Evolutionary conservation across 2,329 filamentous ascomycete species (phyloP).

Genomic region (Polychaeton citri): DNA sequence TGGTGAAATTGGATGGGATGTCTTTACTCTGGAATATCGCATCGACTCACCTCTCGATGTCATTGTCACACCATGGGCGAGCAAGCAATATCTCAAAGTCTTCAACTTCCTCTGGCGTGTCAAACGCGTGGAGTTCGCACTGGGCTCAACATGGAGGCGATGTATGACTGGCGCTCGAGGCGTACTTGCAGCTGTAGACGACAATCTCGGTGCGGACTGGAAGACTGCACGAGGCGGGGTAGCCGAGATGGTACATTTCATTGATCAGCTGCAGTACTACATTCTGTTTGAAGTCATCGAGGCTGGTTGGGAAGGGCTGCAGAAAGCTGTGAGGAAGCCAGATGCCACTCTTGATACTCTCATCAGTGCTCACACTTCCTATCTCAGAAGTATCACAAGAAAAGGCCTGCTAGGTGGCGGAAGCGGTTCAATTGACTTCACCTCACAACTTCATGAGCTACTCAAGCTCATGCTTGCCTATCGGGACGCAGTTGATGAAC

Average conservation of each 20-base stretch:
- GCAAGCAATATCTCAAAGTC: slow-evolving; percentile 92
- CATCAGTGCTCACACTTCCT: slow-evolving; percentile 79
- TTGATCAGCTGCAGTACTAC: slow-evolving; percentile 95
- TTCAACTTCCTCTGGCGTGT: slow-evolving; percentile 99
- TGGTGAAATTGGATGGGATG: slow-evolving; percentile 97
- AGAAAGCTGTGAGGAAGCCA: slow-evolving; percentile 60
- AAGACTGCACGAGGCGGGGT: slow-evolving; percentile 77
- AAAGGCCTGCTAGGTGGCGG: slow-evolving; percentile 77
- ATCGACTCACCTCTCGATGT: slow-evolving; percentile 94
- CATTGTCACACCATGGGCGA: slow-evolving; percentile 90
- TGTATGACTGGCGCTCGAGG: slow-evolving; percentile 91
- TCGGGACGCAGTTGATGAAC: slow-evolving; percentile 80
- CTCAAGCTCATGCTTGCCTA: slow-evolving; percentile 89
- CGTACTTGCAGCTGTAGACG: slow-evolving; percentile 62
- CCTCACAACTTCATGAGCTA: slow-evolving; percentile 81
- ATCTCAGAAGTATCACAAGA: slow-evolving; percentile 86
- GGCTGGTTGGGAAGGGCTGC: slow-evolving; percentile 82
- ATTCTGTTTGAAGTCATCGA: slow-evolving; percentile 98
- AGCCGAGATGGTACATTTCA: slow-evolving; percentile 97
- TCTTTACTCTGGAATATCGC: slow-evolving; percentile 97
- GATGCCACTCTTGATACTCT: slow-evolving; percentile 89
- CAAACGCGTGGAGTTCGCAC: slow-evolving; percentile 90
- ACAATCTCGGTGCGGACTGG: slow-evolving; percentile 54
- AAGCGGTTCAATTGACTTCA: slow-evolving; percentile 49
- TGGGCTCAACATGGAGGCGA: slow-evolving; percentile 81